A percentile compares a stretch with the other conserved stretches of the same genome.
These are phyloP conservation scores for Colletotrichum agaves DNA, from an alignment of 2,329 filamentous ascomycete genomes.

Conservation along the genomic window DNA sequence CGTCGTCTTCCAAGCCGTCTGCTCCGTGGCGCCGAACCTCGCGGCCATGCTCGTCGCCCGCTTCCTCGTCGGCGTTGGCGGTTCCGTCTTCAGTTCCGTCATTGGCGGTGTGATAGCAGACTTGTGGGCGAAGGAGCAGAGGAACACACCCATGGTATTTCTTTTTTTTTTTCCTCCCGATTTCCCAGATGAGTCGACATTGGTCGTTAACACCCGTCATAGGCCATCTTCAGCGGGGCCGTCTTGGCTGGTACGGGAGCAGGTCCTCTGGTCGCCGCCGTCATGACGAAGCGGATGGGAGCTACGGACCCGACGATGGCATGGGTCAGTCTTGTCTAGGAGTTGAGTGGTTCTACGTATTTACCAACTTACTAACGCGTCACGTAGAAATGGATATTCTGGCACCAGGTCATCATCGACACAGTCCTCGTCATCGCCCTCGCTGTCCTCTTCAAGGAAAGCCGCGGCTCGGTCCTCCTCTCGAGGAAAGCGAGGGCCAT, in stretches of 20 bases:
- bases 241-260: constrained; percentile 83
- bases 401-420: constrained; percentile 80
- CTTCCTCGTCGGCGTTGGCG: constrained; percentile 81
- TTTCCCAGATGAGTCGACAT: background rate
- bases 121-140: constrained; percentile 79
- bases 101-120: constrained; percentile 93
- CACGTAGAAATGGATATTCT: constrained; percentile 85
- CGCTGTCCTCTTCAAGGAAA: constrained; percentile 81
- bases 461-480: constrained; percentile 81
- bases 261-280: constrained; percentile 78
- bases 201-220: background rate
- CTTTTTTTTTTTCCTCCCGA: no score
- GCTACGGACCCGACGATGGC: constrained; percentile 46
- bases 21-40: constrained; percentile 75
- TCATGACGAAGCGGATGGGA: constrained; percentile 72
- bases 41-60: constrained; percentile 80
- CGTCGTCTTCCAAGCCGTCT: constrained; percentile 76
- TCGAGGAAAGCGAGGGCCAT: constrained; percentile 77
- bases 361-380: background rate
- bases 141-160: constrained; percentile 83
- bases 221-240: constrained; percentile 79
- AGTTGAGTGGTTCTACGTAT: no score
- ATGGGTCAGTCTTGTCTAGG: constrained; percentile 3
- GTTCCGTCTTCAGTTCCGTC: constrained; percentile 85
- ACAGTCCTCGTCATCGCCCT: constrained; percentile 72